Conservation (phyloP, 805 yeast species). For the Candida michaelii region DNA sequence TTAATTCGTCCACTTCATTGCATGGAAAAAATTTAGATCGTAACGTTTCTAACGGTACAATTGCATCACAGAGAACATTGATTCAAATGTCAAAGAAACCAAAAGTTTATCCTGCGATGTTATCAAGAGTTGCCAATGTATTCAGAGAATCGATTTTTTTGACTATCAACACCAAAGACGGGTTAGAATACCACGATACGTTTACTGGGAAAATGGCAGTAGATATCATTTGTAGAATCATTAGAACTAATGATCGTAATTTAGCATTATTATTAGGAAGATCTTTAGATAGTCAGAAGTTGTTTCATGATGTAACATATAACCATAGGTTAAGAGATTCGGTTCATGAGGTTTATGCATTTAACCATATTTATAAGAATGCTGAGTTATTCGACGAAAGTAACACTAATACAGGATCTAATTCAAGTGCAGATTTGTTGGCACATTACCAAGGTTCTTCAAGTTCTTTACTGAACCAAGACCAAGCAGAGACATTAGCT, state of each 20-base stretch:
- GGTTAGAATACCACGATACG: conserved; percentile 86
- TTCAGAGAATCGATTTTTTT: conserved; percentile 69
- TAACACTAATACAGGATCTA: conserved; percentile 1
- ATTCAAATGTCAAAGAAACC: conserved; percentile 50
- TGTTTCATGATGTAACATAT: conserved; percentile 93
- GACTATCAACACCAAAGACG: conserved; percentile 84
- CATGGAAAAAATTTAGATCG: conserved; percentile 28
- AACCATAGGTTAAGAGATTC: conserved; percentile 92
- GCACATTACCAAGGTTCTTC: conserved; percentile 12
- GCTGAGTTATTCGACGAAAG: conserved; percentile 42
- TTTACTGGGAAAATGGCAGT: conserved; percentile 95
- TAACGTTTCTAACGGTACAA: conserved; percentile 26
- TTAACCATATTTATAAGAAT: conserved; percentile 56
- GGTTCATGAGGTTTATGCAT: conserved; percentile 81
- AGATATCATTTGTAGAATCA: conserved; percentile 80
- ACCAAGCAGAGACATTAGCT: conserved; percentile 4
- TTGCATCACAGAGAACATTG: conserved; percentile 43
- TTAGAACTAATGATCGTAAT: conserved; percentile 88
- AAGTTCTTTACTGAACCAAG: conserved; percentile 7
- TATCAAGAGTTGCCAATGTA: conserved; percentile 79
- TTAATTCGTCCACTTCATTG: conserved; percentile 33
- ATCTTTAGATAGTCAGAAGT: conserved; percentile 89
- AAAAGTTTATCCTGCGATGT: conserved; percentile 82
- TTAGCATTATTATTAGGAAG: conserved; percentile 87
- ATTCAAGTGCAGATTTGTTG: conserved; percentile 14